A percentile compares a stretch with the other conserved stretches of the same genome.
These are phyloP conservation scores for Trichoderma sp. DNA, from an alignment of 2,329 filamentous ascomycete species.

Conservation along the genomic window DNA sequence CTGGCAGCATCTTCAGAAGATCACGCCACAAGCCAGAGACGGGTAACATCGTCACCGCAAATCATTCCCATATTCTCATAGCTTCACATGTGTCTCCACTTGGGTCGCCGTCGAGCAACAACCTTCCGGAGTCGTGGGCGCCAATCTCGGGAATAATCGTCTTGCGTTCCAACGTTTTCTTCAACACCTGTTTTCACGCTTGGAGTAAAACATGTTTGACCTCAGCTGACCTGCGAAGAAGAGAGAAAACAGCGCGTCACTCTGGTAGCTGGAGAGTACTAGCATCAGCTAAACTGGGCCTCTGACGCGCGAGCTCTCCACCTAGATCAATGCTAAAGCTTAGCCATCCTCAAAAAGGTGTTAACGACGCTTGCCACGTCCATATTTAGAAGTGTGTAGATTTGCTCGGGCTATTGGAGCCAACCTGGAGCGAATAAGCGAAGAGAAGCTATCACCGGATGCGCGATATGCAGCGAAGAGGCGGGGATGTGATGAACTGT, in stretches of 20 bases:
- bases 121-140: neutral
- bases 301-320: conserved; percentile 10
- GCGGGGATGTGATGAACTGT: conserved; percentile 1
- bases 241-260: conserved; percentile 6
- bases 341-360: neutral
- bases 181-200: neutral
- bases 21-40: neutral
- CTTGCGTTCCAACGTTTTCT: neutral
- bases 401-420: neutral
- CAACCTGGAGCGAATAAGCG: conserved; percentile 13
- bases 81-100: neutral
- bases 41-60: neutral
- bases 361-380: neutral
- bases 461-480: conserved; percentile 5
- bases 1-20: neutral
- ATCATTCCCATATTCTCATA: neutral
- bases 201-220: neutral
- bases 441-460: neutral
- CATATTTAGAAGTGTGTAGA: conserved; percentile 6
- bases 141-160: neutral
- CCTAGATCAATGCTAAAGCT: conserved; percentile 9
- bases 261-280: neutral
- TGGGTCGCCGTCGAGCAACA: neutral
- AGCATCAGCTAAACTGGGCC: conserved; percentile 5
- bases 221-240: conserved; percentile 13